These are phyloP conservation scores for Dryas integrifolia DNA, from an alignment of 331 rosid genomes.

Conservation along the genomic window DNA sequence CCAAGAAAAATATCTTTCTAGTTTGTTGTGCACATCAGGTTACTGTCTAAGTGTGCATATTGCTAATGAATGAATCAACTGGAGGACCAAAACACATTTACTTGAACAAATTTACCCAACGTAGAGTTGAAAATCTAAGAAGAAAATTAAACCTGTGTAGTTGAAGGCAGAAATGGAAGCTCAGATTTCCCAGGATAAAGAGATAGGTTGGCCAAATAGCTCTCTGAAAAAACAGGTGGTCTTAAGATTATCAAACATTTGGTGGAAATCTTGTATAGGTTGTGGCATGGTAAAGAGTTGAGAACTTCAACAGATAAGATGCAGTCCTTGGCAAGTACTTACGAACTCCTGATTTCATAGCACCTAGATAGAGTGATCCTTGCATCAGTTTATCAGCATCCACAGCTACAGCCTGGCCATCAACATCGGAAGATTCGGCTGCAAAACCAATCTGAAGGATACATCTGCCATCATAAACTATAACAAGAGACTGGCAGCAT, in stretches of 20 bases:
- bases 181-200: conserved; percentile 92
- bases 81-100: neutral
- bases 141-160: conserved; percentile 65
- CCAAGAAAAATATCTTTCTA: neutral
- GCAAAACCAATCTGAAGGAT: conserved; percentile 75
- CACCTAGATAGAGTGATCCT: conserved; percentile 69
- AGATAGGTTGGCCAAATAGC: conserved; percentile 82
- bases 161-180: conserved; percentile 85
- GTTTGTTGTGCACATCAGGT: neutral
- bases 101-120: neutral
- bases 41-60: neutral
- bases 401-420: conserved; percentile 56
- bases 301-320: conserved; percentile 16
- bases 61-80: neutral
- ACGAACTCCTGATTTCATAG: conserved; percentile 79
- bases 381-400: conserved; percentile 63
- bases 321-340: conserved; percentile 38
- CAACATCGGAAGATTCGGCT: conserved; percentile 44
- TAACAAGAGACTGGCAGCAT: conserved; percentile 72
- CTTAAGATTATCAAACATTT: conserved; percentile 15
- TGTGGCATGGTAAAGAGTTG: conserved; percentile 4
- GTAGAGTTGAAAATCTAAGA: neutral
- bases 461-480: conserved; percentile 63
- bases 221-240: conserved; percentile 48
- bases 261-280: conserved; percentile 19